Base-by-base conservation (phyloP, 441 rosid genomes). In the Jatropha multifida region DNA sequence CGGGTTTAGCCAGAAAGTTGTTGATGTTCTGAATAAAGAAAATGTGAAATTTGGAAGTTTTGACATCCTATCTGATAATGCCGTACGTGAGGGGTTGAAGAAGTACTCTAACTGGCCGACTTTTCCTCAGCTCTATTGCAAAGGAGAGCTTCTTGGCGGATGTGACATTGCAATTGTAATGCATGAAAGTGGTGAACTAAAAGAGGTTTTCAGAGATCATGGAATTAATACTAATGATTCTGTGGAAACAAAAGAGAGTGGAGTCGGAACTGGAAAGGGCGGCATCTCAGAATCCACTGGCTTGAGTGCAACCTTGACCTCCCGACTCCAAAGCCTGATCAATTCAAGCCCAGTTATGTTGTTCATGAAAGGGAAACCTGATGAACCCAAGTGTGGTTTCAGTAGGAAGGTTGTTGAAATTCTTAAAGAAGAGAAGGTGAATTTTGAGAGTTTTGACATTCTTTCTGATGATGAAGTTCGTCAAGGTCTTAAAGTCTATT, bases 101-200 rank as follows among this genome's bases (percentile, higher is more conserved):
- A 86, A 90, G 84, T 90, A 86, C 86, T 96, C 97, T 7, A 90
- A 96, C 77, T 93, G 99, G 99, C 99, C 99, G 20, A 96, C 99
- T 48, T 96, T 80, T 82, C 99, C 99, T 82, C 98, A 93, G 86
- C 88, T 96, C 64, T 96, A 90, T 81, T 89, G 89, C 90, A 93
- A 86, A 23, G 97, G 97, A 52, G 98, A 96, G 78, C 94, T 96
- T 69, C 90, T 96, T 48, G 99, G 99, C 77, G 99, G 99, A 65
- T 85, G 86, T 82, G 99, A 96, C 81, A 96, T 96, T 41, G 89
- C 37, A 59, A 86, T 87, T 60, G 89, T 98, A 51, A 96, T 96
- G 99, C 97, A 93, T 61, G 86, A 92, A 76, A 88, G 87, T 81
- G 97, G 97, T 74, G 99, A 96, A 76, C 79, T 96, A 40, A 86